These are phyloP conservation scores for Bipolaris gigantea DNA, from an alignment of 2,329 filamentous ascomycete genomes.

Conservation along the genomic window DNA sequence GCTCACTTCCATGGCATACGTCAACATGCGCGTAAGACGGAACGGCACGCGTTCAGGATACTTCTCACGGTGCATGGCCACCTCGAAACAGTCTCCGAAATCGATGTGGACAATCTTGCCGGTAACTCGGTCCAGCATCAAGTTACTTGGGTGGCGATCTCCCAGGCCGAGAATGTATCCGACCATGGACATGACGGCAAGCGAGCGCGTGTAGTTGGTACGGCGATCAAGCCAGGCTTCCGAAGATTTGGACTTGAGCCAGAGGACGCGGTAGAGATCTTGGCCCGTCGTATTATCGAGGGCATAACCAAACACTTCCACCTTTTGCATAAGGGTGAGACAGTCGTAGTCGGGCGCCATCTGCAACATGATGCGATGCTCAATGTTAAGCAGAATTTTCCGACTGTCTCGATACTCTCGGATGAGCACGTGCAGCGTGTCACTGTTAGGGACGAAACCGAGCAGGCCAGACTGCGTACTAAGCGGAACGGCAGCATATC, in stretches of 20 bases:
- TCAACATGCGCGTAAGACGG: constrained; percentile 97
- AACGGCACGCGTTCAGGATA: constrained; percentile 98
- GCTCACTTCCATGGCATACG: constrained; percentile 99
- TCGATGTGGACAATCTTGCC: constrained; percentile 99
- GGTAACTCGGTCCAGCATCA: constrained; percentile 94
- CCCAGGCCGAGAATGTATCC: constrained; percentile 97
- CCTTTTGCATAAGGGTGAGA: constrained; percentile 98
- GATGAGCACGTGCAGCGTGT: constrained; percentile 95
- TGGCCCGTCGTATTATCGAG: constrained; percentile 99
- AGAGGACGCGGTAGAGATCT: constrained; percentile 94
- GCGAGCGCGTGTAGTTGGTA: constrained; percentile 97
- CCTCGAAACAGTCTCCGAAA: constrained; percentile 99
- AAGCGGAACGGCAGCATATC: constrained; percentile 93
- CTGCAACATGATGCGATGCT: constrained; percentile 99
- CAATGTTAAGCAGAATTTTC: constrained; percentile 97
- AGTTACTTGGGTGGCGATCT: constrained; percentile 94
- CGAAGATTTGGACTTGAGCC: constrained; percentile 98
- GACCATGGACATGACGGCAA: constrained; percentile 99
- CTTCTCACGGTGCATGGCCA: constrained; percentile 99
- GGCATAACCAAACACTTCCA: constrained; percentile 98
- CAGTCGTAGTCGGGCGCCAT: constrained; percentile 99
- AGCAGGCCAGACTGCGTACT: constrained; percentile 95
- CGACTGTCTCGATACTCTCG: constrained; percentile 95
- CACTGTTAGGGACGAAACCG: constrained; percentile 96
- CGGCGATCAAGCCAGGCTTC: constrained; percentile 96